Base-by-base conservation (phyloP, 306 rosid genomes). In the Gastrolobium villosum region DNA sequence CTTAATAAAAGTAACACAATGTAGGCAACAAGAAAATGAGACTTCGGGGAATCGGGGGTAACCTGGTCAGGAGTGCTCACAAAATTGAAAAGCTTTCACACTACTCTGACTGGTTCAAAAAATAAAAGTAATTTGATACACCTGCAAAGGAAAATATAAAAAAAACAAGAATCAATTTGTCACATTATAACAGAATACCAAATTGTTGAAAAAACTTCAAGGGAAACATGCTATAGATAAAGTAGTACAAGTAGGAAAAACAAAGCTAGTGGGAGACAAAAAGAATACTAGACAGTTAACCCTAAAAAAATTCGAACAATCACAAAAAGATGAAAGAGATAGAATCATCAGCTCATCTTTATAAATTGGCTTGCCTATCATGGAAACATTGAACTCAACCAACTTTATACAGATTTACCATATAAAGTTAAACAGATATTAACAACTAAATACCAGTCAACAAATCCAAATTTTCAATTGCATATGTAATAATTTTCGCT, bases 31-130 rank as follows among this genome's bases (percentile, higher is more conserved):
- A 15, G n/a, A 49, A 11, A 83, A 75, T 14, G 54, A 82, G 85
- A 70, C 30, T 31, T 64, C 49, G 61, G 62, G 73, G 62, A 77
- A 20, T 64, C 49, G 61, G 62, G 73, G 62, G 79, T 72, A 82
- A 81, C 83, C 84, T 78, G 87, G 64, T 84, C 83, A 78, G 81
- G 85, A 87, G 87, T 59, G 84, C 88, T 80, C 66, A 68, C 67
- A 71, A 75, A 85, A 76, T 72, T 35, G 54, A 73, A 83, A 75
- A 82, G 74, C 71, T 79, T 49, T 80, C 78, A 40, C 75, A 79
- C 83, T 82, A 76, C 90, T 79, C 81, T 74, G 80, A 69, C 83
- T 32, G 68, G 76, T 56, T 59, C 36, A 49, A 32, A 62, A 14
- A 46, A 32, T 49, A 50, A 57, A 77, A 79, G 78, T 70, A 80